Evolutionary conservation across 768 basidiomycete genomes (phyloP), one percentile per base, ranked within the genome.

Genomic region (Mycena rosella): DNA sequence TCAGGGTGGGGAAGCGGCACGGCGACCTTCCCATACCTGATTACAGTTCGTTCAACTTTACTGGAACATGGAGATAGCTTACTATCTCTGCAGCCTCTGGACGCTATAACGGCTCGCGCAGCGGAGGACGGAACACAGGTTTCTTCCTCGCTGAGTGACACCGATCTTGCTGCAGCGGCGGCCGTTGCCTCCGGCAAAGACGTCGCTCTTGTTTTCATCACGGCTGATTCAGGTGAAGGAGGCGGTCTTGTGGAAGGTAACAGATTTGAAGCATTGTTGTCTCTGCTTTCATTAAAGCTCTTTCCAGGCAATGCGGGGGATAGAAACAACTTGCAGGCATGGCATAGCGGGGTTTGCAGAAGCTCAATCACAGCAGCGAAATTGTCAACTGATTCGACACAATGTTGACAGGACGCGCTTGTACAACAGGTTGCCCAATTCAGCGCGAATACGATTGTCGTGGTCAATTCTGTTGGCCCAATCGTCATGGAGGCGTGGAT

Each of bases 391-490:
- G 38, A 40, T 40, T 4, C 38, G 7, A 15, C 14, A 4, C 38
- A 40, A 40, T 40, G 15, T 40, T 40, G 38, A 15, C 36, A 85
- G 83, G 79, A 86, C 74, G 79, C 83, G 26, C 74, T 88, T 60
- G 81, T 89, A 17, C 73, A 80, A 29, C 78, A 78, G 42, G 88
- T 88, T 24, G 89, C 91, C 2, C 76, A 78, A 40, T 79, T 79
- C 27, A 89, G 86, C 72, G 73, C 82, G 26, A 85, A 87, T 71
- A 90, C 89, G 2, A 81, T 93, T 36, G 91, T 92, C 42, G 85
- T 92, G 11, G 83, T 91, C 3, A 88, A 93, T 74, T 84, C 85
- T 17, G 89, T 91, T 47, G 91, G 91, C 0, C 84, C 87, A 1
- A 85, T 90, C 49, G 80, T 81, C 29, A 78, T 86, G 76, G 86